These are phyloP conservation scores for Coniophora puteana DNA, from an alignment of 1,284 basidiomycete species.

Conservation along the genomic window DNA sequence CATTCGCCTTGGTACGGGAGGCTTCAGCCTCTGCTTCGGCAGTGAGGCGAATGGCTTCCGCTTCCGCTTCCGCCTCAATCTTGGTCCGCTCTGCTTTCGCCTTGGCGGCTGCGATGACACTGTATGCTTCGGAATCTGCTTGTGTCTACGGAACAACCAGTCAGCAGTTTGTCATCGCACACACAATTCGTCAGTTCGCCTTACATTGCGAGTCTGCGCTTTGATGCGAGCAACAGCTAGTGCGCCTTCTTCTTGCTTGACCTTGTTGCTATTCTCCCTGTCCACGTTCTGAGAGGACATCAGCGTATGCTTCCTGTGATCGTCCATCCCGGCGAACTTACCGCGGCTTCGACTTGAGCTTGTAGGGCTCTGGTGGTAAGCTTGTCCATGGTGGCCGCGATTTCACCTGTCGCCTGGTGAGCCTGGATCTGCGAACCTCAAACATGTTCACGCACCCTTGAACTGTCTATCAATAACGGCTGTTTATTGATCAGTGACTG, in stretches of 20 bases:
- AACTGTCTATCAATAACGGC: slow-evolving; percentile 82
- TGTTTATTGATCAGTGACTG: no score
- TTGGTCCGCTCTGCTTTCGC: slow-evolving; percentile 66
- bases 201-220: slow-evolving; percentile 60
- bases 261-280: slow-evolving; percentile 79
- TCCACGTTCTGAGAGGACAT: slow-evolving; percentile 73
- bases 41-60: slow-evolving; percentile 64
- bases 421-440: no score
- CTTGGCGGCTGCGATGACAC: slow-evolving; percentile 67
- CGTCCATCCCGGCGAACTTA: no score
- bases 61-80: slow-evolving; percentile 72
- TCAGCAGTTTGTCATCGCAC: slow-evolving; percentile 10
- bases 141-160: slow-evolving; percentile 39
- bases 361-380: slow-evolving; percentile 77
- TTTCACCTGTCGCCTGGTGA: slow-evolving; percentile 52
- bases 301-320: no score
- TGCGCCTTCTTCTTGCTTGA: slow-evolving; percentile 77
- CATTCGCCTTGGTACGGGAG: slow-evolving; percentile 56
- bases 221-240: slow-evolving; percentile 73
- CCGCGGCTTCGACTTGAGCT: slow-evolving; percentile 80
- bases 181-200: slow-evolving; percentile 6
- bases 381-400: slow-evolving; percentile 80
- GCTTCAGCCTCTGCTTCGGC: slow-evolving; percentile 75
- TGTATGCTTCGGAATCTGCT: slow-evolving; percentile 72
- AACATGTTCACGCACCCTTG: slow-evolving; percentile 51